Evolutionary conservation across 495 filamentous ascomycete genomes (phyloP).

Genomic region (Tuber borchii): DNA sequence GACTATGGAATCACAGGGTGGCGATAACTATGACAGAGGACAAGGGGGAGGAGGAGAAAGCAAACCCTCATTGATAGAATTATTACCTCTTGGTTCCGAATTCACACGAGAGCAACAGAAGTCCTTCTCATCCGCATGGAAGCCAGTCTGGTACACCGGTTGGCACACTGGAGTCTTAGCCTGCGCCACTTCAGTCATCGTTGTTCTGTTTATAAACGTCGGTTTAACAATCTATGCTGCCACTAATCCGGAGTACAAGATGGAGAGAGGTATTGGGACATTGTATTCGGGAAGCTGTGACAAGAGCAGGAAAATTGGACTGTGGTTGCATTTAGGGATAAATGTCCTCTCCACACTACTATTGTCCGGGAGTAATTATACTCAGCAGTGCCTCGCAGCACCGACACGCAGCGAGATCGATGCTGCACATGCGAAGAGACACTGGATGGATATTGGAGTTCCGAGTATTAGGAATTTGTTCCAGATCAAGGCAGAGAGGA

Average conservation of each 20-base stretch:
- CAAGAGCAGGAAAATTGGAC: not conserved
- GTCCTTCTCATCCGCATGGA: not conserved
- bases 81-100: not conserved
- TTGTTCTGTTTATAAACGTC: conserved; percentile 1
- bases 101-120: not conserved
- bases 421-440: too few species aligned
- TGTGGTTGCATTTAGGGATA: not conserved
- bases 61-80: not conserved
- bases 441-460: too few species aligned
- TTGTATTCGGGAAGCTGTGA: conserved; percentile 10
- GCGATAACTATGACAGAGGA: not conserved
- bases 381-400: too few species aligned
- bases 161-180: conserved; percentile 1
- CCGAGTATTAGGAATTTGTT: too few species aligned
- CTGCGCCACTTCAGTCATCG: not conserved
- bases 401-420: too few species aligned
- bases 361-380: too few species aligned
- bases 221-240: not conserved
- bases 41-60: not conserved
- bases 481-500: too few species aligned
- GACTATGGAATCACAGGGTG: not conserved
- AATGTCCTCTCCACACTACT: too few species aligned
- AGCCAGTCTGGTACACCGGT: not conserved
- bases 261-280: not conserved
- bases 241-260: not conserved